Percentiles rank a stretch among this genome's conserved stretches.
phyloP scores from a whole-genome alignment of 2,329 filamentous ascomycete species.

The Venturiaceae sp. region DNA sequence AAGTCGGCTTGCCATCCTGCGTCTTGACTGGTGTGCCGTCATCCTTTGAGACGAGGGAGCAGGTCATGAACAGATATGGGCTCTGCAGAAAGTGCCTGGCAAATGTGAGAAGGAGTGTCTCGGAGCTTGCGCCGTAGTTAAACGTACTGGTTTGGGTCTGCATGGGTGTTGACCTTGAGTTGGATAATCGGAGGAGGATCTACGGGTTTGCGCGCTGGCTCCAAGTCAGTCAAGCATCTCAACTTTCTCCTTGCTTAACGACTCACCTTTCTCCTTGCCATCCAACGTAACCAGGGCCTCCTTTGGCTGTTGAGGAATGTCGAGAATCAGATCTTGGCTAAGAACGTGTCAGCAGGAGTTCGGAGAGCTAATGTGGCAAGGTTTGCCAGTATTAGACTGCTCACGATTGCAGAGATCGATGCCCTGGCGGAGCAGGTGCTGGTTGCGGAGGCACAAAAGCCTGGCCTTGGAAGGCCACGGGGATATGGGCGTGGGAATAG shows the following conservation, averaged over 20 bases:
- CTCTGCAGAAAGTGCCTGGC: slow-evolving; percentile 51
- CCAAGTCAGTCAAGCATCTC: slow-evolving; percentile 15
- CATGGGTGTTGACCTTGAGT: slow-evolving; percentile 43
- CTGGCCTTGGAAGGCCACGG: too few relatives aligned
- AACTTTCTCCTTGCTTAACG: slow-evolving; percentile 72
- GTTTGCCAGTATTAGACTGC: neutral
- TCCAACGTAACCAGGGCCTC: slow-evolving; percentile 55
- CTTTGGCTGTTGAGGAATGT: slow-evolving; percentile 56
- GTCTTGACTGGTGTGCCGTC: slow-evolving; percentile 33
- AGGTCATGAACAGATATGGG: slow-evolving; percentile 55
- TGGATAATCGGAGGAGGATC: slow-evolving; percentile 82
- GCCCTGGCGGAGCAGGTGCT: too few relatives aligned
- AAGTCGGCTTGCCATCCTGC: slow-evolving; percentile 33
- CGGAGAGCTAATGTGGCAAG: neutral
- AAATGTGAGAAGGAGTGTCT: slow-evolving; percentile 10
- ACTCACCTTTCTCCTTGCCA: slow-evolving; percentile 64
- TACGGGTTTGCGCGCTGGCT: slow-evolving; percentile 68
- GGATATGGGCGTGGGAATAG: too few relatives aligned
- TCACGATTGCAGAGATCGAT: neutral
- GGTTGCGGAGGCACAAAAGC: too few relatives aligned
- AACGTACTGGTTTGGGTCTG: slow-evolving; percentile 32
- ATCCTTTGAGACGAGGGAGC: slow-evolving; percentile 40
- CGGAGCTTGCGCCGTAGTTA: neutral
- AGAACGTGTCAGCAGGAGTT: neutral
- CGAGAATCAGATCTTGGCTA: slow-evolving; percentile 47